These are phyloP conservation scores for Sporopachydermia quercuum DNA, from an alignment of 805 yeast genomes.

Conservation along the genomic window DNA sequence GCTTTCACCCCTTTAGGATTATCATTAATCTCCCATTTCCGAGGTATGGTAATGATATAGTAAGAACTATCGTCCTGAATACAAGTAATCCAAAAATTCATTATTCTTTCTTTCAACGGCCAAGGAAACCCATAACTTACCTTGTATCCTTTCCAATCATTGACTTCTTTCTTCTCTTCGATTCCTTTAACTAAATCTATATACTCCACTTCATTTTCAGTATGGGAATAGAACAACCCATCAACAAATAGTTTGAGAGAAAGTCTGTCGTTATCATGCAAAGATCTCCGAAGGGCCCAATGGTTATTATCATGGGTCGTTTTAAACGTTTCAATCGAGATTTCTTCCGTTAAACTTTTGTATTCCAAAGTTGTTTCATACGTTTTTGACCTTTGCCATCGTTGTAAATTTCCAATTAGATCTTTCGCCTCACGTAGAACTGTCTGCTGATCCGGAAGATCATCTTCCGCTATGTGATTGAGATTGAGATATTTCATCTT, in stretches of 20 bases:
- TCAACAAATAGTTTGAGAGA: conserved; percentile 15
- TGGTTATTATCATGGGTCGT: neutral
- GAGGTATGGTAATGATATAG: conserved; percentile 21
- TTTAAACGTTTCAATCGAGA: neutral
- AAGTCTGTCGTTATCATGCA: conserved; percentile 12
- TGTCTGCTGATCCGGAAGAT: neutral
- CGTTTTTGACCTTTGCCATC: neutral
- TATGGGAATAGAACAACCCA: conserved; percentile 21
- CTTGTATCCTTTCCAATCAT: neutral
- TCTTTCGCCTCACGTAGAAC: neutral
- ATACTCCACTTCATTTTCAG: conserved; percentile 23
- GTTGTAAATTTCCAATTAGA: neutral
- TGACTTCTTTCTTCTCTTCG: neutral
- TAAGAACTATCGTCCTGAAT: conserved; percentile 14
- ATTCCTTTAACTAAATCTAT: conserved; percentile 18
- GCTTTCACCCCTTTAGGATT: conserved; percentile 1
- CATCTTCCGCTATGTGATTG: neutral
- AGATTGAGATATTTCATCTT: neutral
- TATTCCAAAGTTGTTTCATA: neutral
- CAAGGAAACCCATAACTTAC: conserved; percentile 18
- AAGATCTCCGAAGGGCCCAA: neutral
- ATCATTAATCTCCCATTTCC: conserved; percentile 10
- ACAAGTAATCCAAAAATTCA: conserved; percentile 20
- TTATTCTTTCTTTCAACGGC: conserved; percentile 19
- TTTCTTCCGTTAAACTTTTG: neutral